These are phyloP conservation scores for Cytospora mali DNA, from an alignment of 2,329 filamentous ascomycete species.

Conservation along the genomic window DNA sequence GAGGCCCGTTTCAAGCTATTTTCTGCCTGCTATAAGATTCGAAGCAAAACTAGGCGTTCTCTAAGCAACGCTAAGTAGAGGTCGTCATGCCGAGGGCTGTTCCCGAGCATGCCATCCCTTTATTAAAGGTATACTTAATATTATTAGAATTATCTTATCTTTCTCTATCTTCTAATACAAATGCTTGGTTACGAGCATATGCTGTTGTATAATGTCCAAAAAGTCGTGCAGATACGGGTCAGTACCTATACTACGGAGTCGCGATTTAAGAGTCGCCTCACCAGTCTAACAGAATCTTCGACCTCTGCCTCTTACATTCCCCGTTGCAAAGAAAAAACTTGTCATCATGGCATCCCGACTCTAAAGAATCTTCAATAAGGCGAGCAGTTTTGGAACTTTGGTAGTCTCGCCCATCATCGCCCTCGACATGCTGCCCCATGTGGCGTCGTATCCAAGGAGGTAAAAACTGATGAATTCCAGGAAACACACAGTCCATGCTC, in stretches of 20 bases:
- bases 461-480: conserved; percentile 1
- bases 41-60: no score
- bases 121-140: no score
- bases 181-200: background rate
- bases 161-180: no score
- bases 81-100: no score
- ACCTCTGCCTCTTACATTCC: background rate
- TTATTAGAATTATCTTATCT: no score
- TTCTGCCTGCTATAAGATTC: no score
- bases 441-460: conserved; percentile 1
- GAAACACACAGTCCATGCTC: conserved; percentile 5
- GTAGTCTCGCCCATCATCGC: background rate
- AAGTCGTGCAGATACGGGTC: background rate
- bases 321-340: background rate
- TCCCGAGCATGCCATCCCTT: no score
- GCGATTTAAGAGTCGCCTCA: background rate
- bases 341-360: background rate
- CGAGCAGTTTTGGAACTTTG: background rate
- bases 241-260: background rate
- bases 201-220: background rate
- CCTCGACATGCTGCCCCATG: background rate
- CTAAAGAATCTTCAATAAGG: background rate
- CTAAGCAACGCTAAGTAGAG: no score
- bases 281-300: background rate
- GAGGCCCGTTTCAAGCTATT: no score